phyloP scores from a whole-genome alignment of 768 basidiomycete genomes.

The Mycena leptocephala region DNA sequence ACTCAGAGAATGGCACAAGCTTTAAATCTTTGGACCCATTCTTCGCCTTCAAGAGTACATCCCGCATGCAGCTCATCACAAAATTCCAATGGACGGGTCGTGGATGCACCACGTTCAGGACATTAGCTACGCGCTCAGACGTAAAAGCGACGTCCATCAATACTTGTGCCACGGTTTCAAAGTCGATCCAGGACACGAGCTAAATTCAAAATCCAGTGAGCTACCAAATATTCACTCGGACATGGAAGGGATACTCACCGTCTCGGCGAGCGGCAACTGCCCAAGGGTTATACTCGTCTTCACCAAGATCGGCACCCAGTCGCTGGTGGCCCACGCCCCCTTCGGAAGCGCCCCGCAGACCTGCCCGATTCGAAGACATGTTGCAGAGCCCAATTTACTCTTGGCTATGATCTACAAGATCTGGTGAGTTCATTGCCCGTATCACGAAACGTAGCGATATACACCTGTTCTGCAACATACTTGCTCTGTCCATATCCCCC shows the following conservation, averaged over 20 bases:
- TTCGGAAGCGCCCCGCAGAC: conserved; percentile 50
- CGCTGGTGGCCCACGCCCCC: conserved; percentile 54
- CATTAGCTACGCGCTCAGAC: conserved; percentile 34
- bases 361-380: conserved; percentile 53
- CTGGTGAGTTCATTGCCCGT: too few relatives aligned
- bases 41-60: conserved; percentile 6
- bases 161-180: conserved; percentile 44
- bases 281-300: conserved; percentile 50
- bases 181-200: conserved; percentile 55
- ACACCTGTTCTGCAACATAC: conserved; percentile 36
- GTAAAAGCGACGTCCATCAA: conserved; percentile 52
- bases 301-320: too few relatives aligned
- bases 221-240: too few relatives aligned
- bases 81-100: conserved; percentile 49
- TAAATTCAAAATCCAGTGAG: conserved; percentile 22
- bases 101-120: conserved; percentile 57
- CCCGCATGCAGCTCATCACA: conserved; percentile 38
- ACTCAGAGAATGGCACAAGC: conserved; percentile 41
- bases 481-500: too few relatives aligned
- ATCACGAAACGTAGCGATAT: too few relatives aligned
- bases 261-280: conserved; percentile 43
- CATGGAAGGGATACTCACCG: too few relatives aligned
- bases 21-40: neutral
- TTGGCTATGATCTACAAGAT: too few relatives aligned
- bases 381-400: too few relatives aligned